Conservation (phyloP, 176 grass and related monocot species). For the Cymbopogon citratus region DNA sequence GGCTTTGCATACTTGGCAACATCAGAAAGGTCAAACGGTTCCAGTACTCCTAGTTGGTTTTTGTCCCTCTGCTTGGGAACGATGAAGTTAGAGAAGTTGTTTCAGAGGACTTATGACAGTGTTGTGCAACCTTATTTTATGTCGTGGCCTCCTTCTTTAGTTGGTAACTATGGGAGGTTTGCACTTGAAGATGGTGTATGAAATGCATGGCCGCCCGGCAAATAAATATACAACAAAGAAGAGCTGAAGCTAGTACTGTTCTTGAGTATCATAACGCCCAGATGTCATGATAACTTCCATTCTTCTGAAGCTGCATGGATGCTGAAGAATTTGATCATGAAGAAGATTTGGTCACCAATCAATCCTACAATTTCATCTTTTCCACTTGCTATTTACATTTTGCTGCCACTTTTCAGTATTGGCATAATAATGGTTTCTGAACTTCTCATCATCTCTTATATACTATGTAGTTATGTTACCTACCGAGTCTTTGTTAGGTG, state of each 20-base stretch:
- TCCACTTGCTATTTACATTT: not conserved
- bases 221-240: not conserved
- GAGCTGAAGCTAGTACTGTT: not conserved
- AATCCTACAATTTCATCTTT: not conserved
- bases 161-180: conserved; percentile 16
- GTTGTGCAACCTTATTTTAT: not conserved
- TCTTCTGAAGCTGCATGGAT: not conserved
- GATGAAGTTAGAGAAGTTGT: conserved; percentile 1
- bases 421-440: not conserved
- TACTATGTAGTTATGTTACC: not conserved
- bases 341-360: not conserved
- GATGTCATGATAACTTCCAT: not conserved
- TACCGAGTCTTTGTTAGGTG: not conserved
- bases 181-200: not conserved
- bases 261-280: not conserved
- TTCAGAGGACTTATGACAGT: not conserved
- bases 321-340: not conserved
- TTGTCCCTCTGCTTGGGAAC: conserved; percentile 26
- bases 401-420: not conserved
- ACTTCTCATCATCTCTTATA: not conserved
- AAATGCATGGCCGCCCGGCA: no score
- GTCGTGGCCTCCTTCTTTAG: conserved; percentile 23
- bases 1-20: conserved; percentile 8
- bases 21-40: not conserved
- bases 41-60: not conserved